A percentile compares a stretch with the other conserved stretches of the same genome.
Conservation (phyloP, 2,329 filamentous ascomycete species). For the Pestalotiopsis sp. region DNA sequence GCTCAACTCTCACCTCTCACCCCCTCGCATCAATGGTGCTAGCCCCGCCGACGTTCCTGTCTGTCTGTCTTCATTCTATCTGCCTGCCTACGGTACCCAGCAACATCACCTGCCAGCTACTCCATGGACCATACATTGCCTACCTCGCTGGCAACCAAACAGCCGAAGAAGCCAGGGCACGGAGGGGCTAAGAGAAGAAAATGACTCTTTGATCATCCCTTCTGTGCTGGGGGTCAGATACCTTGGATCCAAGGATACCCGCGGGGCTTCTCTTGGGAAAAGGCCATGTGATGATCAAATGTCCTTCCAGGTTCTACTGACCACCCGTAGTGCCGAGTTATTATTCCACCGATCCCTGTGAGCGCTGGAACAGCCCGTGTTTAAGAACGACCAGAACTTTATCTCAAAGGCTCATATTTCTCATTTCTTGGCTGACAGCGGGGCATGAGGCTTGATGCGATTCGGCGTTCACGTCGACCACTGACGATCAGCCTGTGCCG, state of each 20-base stretch:
- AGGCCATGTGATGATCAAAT: background rate
- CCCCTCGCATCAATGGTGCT: background rate
- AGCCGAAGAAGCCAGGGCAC: background rate
- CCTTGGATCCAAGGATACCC: background rate
- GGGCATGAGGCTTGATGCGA: too few relatives aligned
- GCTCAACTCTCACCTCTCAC: background rate
- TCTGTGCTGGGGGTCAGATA: background rate
- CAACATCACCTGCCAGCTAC: too few relatives aligned
- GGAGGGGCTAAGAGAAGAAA: background rate
- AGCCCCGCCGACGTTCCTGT: background rate
- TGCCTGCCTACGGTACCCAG: too few relatives aligned
- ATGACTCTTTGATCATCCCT: background rate
- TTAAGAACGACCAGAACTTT: background rate
- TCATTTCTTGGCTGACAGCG: too few relatives aligned
- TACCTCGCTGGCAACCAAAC: background rate
- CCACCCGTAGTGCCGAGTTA: background rate
- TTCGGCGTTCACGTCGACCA: too few relatives aligned
- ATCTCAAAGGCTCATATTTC: too few relatives aligned
- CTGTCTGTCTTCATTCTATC: background rate
- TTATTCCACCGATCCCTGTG: constrained; percentile 1
- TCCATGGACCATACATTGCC: background rate
- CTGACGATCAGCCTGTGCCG: too few relatives aligned
- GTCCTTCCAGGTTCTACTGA: background rate
- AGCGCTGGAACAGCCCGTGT: constrained; percentile 2
- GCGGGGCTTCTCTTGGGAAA: background rate